Base-by-base conservation (phyloP, 1,139 yeast genomes). In the Pichiaceae sp. region DNA sequence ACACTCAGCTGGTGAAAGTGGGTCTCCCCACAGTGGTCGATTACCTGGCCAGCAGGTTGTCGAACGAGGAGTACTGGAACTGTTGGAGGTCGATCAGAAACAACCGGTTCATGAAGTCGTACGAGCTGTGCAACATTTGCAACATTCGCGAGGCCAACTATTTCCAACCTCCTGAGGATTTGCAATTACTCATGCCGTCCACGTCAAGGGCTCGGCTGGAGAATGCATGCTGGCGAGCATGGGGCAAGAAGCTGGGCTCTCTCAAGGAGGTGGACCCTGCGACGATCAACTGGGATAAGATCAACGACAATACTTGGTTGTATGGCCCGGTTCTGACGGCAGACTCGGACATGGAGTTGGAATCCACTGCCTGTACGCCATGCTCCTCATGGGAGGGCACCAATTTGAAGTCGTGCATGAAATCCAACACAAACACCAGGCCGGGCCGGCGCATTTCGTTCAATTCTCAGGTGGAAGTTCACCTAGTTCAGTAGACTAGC, bases 171-270 rank as follows among this genome's bases (percentile, higher is more conserved):
- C 53, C 52, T 3, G 62, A 57, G 33, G 59, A 53, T 38, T 38
- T 57, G 19, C 54, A 49, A 52, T 40, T 53, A 31, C 43, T 57
- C 21, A 35, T 57, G 28, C 62, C 62, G 12, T 54, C 56, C 15
- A 57, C 62, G 1, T 48, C 57, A 1, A 63, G 76, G 2, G 70
- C 81, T 3, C 65, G 93, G 46, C 62, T 82, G 38, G 91, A 82
- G 54, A 82, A 82, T 56, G 91, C 91, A 0, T 72, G 83, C 33
- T 82, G 93, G 93, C 68, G 93, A 60, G 83, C 89, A 2, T 82
- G 91, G 93, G 83, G 84, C n/a, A 85, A 82, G 56, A 72, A 82
- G 32, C 68, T 83, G 49, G 70, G 75, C 40, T 69, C 75, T 45
- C 62, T 81, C 44, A 71, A 71, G 50, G 83, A 89, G 9, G 73